Conservation (phyloP, 2,329 filamentous ascomycete genomes). For the Trichoderma brevicompactum region DNA sequence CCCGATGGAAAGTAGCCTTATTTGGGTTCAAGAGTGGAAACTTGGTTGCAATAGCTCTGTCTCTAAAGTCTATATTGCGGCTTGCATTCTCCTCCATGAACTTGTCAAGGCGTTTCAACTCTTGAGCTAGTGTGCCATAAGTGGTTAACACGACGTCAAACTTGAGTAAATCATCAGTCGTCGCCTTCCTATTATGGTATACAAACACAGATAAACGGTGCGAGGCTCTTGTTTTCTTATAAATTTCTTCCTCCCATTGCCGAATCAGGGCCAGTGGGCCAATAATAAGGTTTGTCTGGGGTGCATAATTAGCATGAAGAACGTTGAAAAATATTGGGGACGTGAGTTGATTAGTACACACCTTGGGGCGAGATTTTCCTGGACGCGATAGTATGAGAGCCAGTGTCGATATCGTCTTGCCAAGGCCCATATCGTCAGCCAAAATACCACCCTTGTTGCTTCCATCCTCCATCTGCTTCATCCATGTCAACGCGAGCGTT, state of each 20-base stretch:
- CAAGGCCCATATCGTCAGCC: conserved; percentile 91
- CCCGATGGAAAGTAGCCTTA: conserved; percentile 69
- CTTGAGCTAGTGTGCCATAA: conserved; percentile 72
- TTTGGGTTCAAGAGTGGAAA: conserved; percentile 65
- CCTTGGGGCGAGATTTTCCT: conserved; percentile 52
- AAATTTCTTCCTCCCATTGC: conserved; percentile 84
- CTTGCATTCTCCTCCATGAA: conserved; percentile 56
- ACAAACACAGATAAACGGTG: conserved; percentile 68
- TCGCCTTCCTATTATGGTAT: conserved; percentile 70
- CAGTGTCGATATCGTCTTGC: conserved; percentile 85
- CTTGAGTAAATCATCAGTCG: conserved; percentile 62
- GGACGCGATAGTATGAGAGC: conserved; percentile 73
- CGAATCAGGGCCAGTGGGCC: conserved; percentile 78
- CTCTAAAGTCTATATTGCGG: conserved; percentile 44
- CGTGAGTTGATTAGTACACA: conserved; percentile 29
- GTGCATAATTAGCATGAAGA: neutral
- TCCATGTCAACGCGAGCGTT: conserved; percentile 80
- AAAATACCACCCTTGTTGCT: conserved; percentile 85
- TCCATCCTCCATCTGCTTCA: conserved; percentile 77
- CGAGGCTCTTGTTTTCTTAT: conserved; percentile 64
- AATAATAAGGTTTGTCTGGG: conserved; percentile 79
- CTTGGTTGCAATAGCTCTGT: conserved; percentile 43
- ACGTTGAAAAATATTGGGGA: no score
- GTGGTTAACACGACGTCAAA: conserved; percentile 85
- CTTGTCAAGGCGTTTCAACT: conserved; percentile 65